phyloP scores from a whole-genome alignment of 2,329 filamentous ascomycete genomes.

The Cercospora berteroae region DNA sequence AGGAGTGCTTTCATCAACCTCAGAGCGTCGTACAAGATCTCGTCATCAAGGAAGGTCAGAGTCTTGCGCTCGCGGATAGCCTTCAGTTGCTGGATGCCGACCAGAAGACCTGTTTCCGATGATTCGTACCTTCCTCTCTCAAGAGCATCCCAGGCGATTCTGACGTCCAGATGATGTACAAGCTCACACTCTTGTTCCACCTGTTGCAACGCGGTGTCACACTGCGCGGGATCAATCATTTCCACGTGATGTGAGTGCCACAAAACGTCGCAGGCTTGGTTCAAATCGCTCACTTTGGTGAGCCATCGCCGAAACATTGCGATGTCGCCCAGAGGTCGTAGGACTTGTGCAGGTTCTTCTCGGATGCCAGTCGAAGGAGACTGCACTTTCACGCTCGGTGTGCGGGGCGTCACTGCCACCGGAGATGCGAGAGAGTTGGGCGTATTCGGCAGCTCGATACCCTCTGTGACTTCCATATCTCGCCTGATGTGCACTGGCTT shows the following conservation, averaged over 20 bases:
- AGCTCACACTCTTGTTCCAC: background rate
- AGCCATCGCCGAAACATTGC: background rate
- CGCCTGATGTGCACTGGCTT: background rate
- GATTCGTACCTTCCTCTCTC: background rate
- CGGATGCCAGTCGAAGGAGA: background rate
- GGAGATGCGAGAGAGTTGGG: background rate
- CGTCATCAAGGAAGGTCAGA: background rate
- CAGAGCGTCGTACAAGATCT: background rate
- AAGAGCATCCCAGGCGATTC: background rate
- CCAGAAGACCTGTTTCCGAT: background rate
- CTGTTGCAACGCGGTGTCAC: background rate
- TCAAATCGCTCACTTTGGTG: slow-evolving; percentile 5
- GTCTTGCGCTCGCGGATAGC: background rate
- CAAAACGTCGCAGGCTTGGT: background rate
- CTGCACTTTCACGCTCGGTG: background rate
- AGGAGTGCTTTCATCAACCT: background rate
- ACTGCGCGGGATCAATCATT: background rate
- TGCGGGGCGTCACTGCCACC: background rate
- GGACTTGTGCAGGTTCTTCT: background rate
- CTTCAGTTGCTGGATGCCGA: background rate
- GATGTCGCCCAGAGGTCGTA: background rate
- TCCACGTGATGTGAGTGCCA: background rate
- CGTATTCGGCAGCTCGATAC: background rate
- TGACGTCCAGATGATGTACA: background rate
- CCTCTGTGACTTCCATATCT: background rate